Percentiles rank a stretch among this genome's conserved stretches.
These are phyloP conservation scores for Nyssa sinensis DNA, from an alignment of 148 eudicot genomes.

Conservation along the genomic window DNA sequence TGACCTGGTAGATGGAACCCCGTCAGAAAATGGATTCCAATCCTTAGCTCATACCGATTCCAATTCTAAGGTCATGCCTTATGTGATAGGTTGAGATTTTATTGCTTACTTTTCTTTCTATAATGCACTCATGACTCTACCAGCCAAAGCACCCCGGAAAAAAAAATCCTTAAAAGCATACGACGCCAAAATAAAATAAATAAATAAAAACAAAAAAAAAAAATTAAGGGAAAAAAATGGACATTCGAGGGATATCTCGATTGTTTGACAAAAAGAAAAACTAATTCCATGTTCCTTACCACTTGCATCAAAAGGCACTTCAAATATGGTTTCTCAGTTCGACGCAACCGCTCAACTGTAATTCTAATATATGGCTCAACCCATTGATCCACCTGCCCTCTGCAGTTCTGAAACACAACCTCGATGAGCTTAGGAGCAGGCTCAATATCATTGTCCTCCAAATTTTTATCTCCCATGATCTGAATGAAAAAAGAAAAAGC, in stretches of 20 bases:
- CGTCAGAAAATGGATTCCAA: too few relatives aligned
- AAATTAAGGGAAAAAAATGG: background rate
- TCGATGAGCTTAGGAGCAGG: conserved; percentile 98
- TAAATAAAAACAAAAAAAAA: background rate
- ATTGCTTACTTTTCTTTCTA: too few relatives aligned
- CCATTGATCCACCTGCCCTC: conserved; percentile 96
- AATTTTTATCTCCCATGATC: conserved; percentile 86
- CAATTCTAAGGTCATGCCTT: too few relatives aligned
- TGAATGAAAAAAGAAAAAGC: conserved; percentile 19
- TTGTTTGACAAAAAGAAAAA: conserved; percentile 4
- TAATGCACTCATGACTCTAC: too few relatives aligned
- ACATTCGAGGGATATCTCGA: background rate
- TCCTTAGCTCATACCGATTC: too few relatives aligned
- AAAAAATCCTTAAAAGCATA: too few relatives aligned
- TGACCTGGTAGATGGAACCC: too few relatives aligned
- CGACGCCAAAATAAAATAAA: too few relatives aligned
- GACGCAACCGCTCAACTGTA: conserved; percentile 73
- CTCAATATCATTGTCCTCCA: conserved; percentile 95
- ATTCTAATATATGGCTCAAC: conserved; percentile 87
- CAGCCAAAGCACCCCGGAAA: too few relatives aligned
- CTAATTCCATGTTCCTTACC: conserved; percentile 42
- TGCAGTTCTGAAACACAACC: conserved; percentile 88
- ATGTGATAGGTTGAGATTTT: too few relatives aligned
- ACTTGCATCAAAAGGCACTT: conserved; percentile 90
- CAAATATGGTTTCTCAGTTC: conserved; percentile 68